These are phyloP conservation scores for Oryza officinalis DNA, from an alignment of 176 grass and related monocot genomes.

Conservation along the genomic window DNA sequence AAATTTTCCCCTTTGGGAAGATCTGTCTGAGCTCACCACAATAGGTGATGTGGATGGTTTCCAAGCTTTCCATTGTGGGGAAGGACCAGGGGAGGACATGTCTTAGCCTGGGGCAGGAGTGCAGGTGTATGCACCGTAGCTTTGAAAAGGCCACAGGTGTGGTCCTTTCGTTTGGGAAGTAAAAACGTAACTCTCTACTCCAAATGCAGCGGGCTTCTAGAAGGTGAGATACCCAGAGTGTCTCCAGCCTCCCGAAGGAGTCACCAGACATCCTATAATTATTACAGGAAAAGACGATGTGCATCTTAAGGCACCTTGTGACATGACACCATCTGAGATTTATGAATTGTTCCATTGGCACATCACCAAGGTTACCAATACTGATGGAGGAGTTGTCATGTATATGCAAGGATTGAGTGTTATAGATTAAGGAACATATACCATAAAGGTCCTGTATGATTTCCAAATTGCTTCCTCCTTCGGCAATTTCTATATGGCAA, in stretches of 20 bases:
- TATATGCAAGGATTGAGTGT: background rate
- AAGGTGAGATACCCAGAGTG: background rate
- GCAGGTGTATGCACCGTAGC: background rate
- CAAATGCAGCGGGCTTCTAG: background rate
- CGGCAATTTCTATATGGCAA: background rate
- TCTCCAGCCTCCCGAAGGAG: background rate
- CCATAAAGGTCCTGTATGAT: too few species aligned
- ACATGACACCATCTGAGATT: slow-evolving; percentile 1
- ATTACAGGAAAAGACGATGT: background rate
- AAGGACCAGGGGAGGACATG: background rate
- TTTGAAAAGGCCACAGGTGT: background rate
- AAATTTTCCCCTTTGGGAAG: background rate
- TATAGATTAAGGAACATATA: background rate
- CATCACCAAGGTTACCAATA: background rate
- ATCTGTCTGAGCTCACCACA: slow-evolving; percentile 8
- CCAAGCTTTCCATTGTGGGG: background rate
- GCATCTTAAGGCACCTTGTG: background rate
- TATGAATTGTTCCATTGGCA: background rate
- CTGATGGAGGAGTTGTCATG: background rate
- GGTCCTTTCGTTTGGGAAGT: rapidly evolving
- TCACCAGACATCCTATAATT: rapidly evolving
- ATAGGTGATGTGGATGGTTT: background rate
- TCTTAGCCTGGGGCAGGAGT: background rate
- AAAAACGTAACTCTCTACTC: too few species aligned
- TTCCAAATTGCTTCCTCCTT: background rate